phyloP scores from a whole-genome alignment of 1,284 basidiomycete species.

The Trichosporon asahii region DNA sequence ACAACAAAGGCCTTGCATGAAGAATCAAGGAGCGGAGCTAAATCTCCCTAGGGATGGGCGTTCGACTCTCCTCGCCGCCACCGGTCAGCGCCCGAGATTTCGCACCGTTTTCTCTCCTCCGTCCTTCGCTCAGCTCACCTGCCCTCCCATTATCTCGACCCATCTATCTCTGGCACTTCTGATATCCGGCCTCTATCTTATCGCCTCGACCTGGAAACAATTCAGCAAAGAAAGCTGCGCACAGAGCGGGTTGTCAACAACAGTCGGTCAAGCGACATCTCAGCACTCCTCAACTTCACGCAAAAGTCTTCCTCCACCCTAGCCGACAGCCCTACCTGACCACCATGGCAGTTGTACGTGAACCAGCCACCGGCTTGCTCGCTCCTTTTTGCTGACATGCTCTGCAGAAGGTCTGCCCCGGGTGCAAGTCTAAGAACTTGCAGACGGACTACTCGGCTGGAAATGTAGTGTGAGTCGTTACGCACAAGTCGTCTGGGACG shows the following conservation, averaged over 20 bases:
- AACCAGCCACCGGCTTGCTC: background rate
- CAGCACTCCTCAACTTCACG: background rate
- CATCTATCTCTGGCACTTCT: background rate
- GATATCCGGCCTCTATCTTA: constrained; percentile 7
- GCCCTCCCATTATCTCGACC: background rate
- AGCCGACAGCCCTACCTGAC: background rate
- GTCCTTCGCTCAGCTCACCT: background rate
- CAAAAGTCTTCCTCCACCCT: constrained; percentile 4
- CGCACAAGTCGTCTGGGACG: background rate
- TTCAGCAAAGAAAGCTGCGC: background rate
- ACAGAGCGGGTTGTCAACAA: background rate
- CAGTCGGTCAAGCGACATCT: background rate
- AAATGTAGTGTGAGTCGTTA: constrained; percentile 35
- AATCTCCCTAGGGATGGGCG: constrained; percentile 6
- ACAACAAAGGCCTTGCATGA: background rate
- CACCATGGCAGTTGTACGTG: background rate
- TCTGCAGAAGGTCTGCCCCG: constrained; percentile 35
- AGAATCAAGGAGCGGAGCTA: background rate
- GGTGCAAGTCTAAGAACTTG: constrained; percentile 31
- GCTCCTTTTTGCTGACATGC: background rate
- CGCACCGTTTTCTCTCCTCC: constrained; percentile 1
- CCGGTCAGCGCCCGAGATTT: background rate
- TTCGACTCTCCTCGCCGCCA: constrained; percentile 9
- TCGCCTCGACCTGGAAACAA: background rate
- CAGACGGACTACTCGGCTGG: constrained; percentile 38